These are phyloP conservation scores for Exophiala phaeomuriformis DNA, from an alignment of 2,329 filamentous ascomycete species.

Conservation along the genomic window DNA sequence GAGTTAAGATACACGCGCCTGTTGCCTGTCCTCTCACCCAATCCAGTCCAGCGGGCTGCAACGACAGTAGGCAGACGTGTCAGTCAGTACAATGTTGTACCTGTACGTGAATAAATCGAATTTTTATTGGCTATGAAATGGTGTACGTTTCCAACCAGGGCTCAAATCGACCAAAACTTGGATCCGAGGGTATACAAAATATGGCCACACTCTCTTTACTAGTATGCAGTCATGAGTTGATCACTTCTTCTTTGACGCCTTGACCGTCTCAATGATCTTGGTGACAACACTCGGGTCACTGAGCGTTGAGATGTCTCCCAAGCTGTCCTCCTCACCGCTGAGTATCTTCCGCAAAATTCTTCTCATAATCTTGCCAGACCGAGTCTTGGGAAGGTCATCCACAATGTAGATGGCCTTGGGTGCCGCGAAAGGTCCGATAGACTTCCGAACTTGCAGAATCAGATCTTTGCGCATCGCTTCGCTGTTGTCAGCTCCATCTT, in stretches of 20 bases:
- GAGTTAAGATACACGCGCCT: no score
- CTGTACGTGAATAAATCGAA: not conserved
- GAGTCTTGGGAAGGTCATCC: constrained; percentile 90
- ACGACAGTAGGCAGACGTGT: not conserved
- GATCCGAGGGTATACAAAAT: not conserved
- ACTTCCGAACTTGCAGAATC: constrained; percentile 89
- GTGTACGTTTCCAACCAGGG: not conserved
- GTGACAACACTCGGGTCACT: constrained; percentile 80
- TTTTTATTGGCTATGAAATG: not conserved
- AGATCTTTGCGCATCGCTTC: constrained; percentile 89
- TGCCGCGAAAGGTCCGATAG: constrained; percentile 93
- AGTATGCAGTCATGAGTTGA: not conserved
- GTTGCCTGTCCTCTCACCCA: no score
- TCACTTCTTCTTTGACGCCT: constrained; percentile 43
- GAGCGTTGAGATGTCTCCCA: constrained; percentile 88
- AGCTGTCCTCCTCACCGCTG: constrained; percentile 91
- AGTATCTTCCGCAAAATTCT: constrained; percentile 95
- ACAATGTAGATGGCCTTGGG: constrained; percentile 90
- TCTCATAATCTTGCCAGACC: constrained; percentile 98
- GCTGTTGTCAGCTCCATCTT: constrained; percentile 67
- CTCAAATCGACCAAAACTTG: not conserved
- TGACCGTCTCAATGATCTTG: constrained; percentile 78
- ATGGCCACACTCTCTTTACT: not conserved
- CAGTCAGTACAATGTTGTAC: not conserved
- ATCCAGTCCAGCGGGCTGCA: no score